Evolutionary conservation across 2,329 filamentous ascomycete species (phyloP), one percentile per base, ranked within the genome.

Genomic region (Paecilomyces dactylethromorphus): DNA sequence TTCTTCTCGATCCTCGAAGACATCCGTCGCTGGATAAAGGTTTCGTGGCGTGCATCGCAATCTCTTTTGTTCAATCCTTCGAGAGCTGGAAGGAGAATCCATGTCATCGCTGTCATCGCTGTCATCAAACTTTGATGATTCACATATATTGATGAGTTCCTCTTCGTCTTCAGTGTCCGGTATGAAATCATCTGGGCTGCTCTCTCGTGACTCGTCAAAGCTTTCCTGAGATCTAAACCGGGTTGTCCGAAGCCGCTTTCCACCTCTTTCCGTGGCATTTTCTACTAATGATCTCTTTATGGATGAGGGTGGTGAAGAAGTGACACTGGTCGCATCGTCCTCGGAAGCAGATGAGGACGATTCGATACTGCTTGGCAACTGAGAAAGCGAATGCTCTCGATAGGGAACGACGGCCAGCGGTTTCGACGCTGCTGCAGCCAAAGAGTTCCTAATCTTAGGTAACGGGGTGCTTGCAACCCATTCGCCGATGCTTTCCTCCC

Each of bases 401-500:
- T n/a, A 59, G 59, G 21, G 51, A n/a, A 53, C 24, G 6, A 53
- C 12, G 15, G 58, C 58, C 29, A 56, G 57, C 22, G 62, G 59
- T 35, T 56, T 64, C 21, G 60, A 31, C 18, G 53, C 31, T 53
- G 55, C 12, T 18, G n/a, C 33, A 3, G 21, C 5, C n/a, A 58
- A 15, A 54, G 56, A 22, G 56, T 59, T 35, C 53, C 68, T 66
- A 51, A 62, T 65, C 54, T 70, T 68, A 39, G 61, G 54, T 55
- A 65, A 69, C 29, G 81, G 81, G 52, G 79, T 82, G 45, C 71
- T 74, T 18, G 75, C 79, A 55, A 84, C 78, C 82, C 82, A 85
- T 67, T 84, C 82, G 35, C 80, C 78, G 65, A 84, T 83, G 52
- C 78, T 79, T 64, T 83, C 81, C 65, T 84, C 82, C 82, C 82